Evolutionary conservation across 805 yeast genomes (phyloP).

Genomic region (Schwanniomyces pseudopolymorphus): DNA sequence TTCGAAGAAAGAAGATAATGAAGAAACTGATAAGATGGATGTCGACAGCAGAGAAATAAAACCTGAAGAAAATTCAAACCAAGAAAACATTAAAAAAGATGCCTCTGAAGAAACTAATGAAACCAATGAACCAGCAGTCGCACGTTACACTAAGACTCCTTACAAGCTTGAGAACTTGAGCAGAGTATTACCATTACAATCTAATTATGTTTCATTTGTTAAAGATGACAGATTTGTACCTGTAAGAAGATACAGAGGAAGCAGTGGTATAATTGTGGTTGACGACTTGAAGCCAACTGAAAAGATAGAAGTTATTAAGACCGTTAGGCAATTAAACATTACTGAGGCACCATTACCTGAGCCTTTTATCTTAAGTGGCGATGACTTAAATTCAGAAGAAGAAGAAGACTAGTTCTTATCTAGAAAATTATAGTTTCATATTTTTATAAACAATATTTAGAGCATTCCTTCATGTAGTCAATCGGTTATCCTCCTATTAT

Average conservation of each 20-base stretch:
- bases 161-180: constrained; percentile 76
- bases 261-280: constrained; percentile 71
- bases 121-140: constrained; percentile 33
- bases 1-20: constrained; percentile 49
- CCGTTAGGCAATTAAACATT: constrained; percentile 75
- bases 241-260: constrained; percentile 69
- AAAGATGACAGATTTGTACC: constrained; percentile 80
- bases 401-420: background rate
- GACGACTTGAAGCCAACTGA: constrained; percentile 62
- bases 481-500: background rate
- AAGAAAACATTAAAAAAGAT: constrained; percentile 24
- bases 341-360: constrained; percentile 75
- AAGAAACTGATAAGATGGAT: constrained; percentile 39
- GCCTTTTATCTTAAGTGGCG: constrained; percentile 62
- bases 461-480: background rate
- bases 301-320: constrained; percentile 67
- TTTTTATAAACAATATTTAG: background rate
- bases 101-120: constrained; percentile 28
- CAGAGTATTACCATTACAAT: constrained; percentile 86
- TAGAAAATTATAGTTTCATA: background rate
- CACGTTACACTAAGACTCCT: constrained; percentile 60
- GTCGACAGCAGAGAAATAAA: constrained; percentile 27
- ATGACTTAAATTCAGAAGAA: constrained; percentile 46
- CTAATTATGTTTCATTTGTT: constrained; percentile 75
- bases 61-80: constrained; percentile 8